Evolutionary conservation across 2,329 filamentous ascomycete species (phyloP).

Genomic region (Exserohilum rostratum): DNA sequence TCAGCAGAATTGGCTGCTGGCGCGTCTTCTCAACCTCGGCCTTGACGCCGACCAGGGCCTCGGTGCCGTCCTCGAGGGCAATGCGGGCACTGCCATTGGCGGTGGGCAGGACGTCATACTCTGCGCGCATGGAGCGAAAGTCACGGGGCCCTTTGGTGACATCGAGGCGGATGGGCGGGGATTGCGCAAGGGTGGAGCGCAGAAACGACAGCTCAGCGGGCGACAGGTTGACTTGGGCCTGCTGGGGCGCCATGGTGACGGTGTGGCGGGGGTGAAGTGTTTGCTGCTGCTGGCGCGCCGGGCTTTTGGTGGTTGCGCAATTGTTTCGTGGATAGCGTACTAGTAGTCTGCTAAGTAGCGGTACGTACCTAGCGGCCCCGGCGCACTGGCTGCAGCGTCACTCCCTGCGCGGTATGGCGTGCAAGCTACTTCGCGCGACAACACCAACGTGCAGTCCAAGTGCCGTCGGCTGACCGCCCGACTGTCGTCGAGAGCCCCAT

Average conservation of each 20-base stretch:
- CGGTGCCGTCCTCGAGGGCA: constrained; percentile 92
- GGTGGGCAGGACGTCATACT: constrained; percentile 85
- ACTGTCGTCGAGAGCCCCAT: constrained; percentile 4
- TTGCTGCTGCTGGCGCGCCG: constrained; percentile 14
- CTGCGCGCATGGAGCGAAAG: constrained; percentile 88
- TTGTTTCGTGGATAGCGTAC: too few relatives aligned
- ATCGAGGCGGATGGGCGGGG: constrained; percentile 87
- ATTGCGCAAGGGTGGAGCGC: constrained; percentile 80
- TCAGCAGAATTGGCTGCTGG: constrained; percentile 30
- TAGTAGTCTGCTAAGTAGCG: too few relatives aligned
- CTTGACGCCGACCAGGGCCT: constrained; percentile 95
- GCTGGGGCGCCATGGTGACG: constrained; percentile 41
- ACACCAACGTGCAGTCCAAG: constrained; percentile 34
- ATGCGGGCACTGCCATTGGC: constrained; percentile 93
- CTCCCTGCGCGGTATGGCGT: constrained; percentile 19
- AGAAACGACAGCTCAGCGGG: constrained; percentile 97
- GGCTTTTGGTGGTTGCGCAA: constrained; percentile 13
- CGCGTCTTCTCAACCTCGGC: constrained; percentile 84
- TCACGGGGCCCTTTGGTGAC: constrained; percentile 65
- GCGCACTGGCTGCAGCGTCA: constrained; percentile 28
- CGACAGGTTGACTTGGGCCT: constrained; percentile 75
- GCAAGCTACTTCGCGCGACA: constrained; percentile 27
- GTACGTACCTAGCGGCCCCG: constrained; percentile 20
- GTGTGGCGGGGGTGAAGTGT: constrained; percentile 10
- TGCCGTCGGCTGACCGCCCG: constrained; percentile 27